Base-by-base conservation (phyloP, 2,329 filamentous ascomycete genomes). In the Leptographium galeiforme region DNA sequence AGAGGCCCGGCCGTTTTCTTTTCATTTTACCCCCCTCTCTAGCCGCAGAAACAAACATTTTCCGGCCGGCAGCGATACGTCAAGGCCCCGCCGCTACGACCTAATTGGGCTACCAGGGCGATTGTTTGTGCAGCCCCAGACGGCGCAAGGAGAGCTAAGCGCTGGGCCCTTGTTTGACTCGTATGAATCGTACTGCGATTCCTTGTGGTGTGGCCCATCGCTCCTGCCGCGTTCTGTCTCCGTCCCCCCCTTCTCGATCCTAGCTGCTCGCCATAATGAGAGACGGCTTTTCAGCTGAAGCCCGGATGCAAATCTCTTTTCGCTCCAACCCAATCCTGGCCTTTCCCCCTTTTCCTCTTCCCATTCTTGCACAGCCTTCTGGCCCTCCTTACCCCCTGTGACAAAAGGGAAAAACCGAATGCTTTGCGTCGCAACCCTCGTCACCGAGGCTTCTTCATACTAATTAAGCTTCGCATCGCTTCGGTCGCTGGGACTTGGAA, bases 401-500 rank as follows among this genome's bases (percentile, higher is more conserved):
- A 32, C 12, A n/a, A 19, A 6, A 10, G 18, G 2, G 10, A 45
- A 19, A 32, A 45, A 36, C 2, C 10, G 11, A 25, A 25, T 30
- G n/a, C n/a, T 18, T 30, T 19, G 43, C 25, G 11, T 45, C 43
- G 18, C 43, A 16, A 2, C 13, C 43, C 10, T 45, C 43, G 6
- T 30, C 43, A 25, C 19, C n/a, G 18, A 12, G 10, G 13, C 25
- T 3, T 34, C 19, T 16, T 16, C 36, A 43, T 6, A 4, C 39
- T 44, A 53, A 55, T 52, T 55, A 57, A 58, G 57, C 55, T 58
- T 58, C 51, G 44, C 41, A 50, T 47, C 46, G 44, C 48, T 38
- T 44, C 41, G 48, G 30, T 56, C 38, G 48, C 43, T 18, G 12
- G 30, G 18, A 39, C 46, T 32, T 2, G 12, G 30, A 13, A n/a